These are phyloP conservation scores for Desmodesmus armatus DNA, from an alignment of 139 green algal genomes.

Conservation along the genomic window DNA sequence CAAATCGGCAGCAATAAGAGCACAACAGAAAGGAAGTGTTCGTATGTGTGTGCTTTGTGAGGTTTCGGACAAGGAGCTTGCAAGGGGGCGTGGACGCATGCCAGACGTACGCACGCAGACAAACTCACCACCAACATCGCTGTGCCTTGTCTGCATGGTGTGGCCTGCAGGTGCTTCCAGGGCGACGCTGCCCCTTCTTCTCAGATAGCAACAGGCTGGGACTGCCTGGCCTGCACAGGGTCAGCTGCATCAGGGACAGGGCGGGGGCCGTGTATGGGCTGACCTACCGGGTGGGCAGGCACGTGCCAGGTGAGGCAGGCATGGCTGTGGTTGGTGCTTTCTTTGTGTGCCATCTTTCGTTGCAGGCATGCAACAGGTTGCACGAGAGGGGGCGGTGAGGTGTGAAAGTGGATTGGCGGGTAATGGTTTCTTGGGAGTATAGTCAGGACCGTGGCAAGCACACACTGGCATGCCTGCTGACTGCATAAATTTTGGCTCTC, in stretches of 20 bases:
- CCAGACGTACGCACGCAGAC: constrained; percentile 11
- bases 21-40: no score
- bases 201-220: constrained; percentile 28
- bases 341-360: background rate
- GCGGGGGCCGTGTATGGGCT: background rate
- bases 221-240: constrained; percentile 5
- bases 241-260: background rate
- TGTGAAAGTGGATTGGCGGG: no score
- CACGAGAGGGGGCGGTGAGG: no score
- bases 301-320: background rate
- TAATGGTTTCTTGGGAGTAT: no score
- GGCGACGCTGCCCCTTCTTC: background rate
- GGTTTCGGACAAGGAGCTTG: no score
- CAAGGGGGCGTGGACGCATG: background rate
- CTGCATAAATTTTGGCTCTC: no score
- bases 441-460: no score
- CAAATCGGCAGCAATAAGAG: no score
- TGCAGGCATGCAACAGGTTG: constrained; percentile 5
- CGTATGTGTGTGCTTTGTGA: no score
- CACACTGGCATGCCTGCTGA: no score
- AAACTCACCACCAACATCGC: background rate
- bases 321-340: background rate
- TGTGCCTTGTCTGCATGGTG: no score
- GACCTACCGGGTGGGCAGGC: background rate
- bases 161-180: no score